Percentiles rank a stretch among this genome's conserved stretches.
Conservation (phyloP, 306 rosid species). For the Luffa aegyptiaca region DNA sequence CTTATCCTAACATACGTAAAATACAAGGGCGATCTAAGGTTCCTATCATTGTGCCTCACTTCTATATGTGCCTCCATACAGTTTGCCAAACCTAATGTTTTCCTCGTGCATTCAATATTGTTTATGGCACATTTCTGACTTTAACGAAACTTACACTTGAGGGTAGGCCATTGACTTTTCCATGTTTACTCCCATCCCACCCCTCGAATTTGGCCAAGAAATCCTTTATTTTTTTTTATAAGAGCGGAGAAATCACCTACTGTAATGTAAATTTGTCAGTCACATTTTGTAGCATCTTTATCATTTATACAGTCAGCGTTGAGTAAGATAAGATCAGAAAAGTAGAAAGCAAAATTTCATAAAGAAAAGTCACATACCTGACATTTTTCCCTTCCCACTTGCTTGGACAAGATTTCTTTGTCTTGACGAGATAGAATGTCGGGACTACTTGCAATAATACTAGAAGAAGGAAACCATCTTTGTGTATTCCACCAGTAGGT, state of each 20-base stretch:
- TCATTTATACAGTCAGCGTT: neutral
- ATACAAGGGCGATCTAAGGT: neutral
- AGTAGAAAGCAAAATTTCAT: neutral
- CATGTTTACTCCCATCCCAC: neutral
- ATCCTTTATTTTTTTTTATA: too few species aligned
- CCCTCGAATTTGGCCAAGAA: neutral
- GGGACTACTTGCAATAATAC: constrained; percentile 12
- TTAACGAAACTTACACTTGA: neutral
- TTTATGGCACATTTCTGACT: neutral
- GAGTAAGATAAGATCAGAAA: neutral
- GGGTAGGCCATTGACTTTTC: neutral
- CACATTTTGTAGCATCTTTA: neutral
- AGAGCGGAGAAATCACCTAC: neutral
- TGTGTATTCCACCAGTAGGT: constrained; percentile 93
- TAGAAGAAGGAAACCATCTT: constrained; percentile 53
- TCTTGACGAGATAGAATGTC: constrained; percentile 30
- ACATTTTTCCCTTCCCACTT: neutral
- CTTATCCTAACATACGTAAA: neutral
- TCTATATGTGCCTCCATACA: neutral
- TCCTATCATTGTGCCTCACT: neutral
- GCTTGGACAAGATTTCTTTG: constrained; percentile 19
- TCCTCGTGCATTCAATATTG: neutral
- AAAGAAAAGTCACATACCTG: constrained; percentile 16
- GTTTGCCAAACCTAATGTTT: neutral
- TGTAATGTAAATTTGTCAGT: neutral